Conservation (phyloP, 2,329 filamentous ascomycete species). For the Fusarium cyanostomum region DNA sequence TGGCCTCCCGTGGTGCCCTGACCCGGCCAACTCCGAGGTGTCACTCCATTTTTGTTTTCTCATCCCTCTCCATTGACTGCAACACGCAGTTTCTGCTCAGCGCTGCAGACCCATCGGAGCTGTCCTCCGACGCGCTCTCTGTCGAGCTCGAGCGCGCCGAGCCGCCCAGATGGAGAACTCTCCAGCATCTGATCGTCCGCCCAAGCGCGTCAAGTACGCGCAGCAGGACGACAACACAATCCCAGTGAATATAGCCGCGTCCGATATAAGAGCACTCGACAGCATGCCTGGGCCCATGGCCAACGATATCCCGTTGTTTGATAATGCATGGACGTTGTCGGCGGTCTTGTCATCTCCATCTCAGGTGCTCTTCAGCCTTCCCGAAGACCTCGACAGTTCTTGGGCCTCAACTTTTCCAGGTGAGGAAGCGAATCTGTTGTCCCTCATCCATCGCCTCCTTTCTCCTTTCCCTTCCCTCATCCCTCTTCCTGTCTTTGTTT, state of each 20-base stretch:
- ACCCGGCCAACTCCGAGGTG: conserved; percentile 39
- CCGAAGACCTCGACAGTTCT: conserved; percentile 29
- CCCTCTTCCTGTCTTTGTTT: neutral
- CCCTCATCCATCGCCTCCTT: conserved; percentile 8
- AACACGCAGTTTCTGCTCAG: conserved; percentile 21
- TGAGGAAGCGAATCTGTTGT: conserved; percentile 34
- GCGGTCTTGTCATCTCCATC: conserved; percentile 34
- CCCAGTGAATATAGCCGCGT: conserved; percentile 24
- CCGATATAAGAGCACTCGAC: conserved; percentile 18
- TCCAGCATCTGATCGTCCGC: conserved; percentile 39
- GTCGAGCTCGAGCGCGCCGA: conserved; percentile 19
- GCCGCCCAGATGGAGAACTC: conserved; percentile 40
- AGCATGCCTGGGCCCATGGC: conserved; percentile 20
- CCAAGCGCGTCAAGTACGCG: conserved; percentile 44
- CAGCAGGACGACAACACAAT: conserved; percentile 27
- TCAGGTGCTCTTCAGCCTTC: conserved; percentile 31
- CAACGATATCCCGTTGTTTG: conserved; percentile 31
- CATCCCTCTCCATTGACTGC: conserved; percentile 31
- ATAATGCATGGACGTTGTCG: conserved; percentile 30
- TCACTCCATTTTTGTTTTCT: conserved; percentile 35
- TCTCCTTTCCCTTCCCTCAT: neutral
- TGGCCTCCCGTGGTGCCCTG: conserved; percentile 25
- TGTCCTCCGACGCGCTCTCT: conserved; percentile 21
- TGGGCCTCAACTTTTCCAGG: conserved; percentile 36
- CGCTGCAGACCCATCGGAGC: conserved; percentile 29